Evolutionary conservation across 305 asterid species (phyloP).

Genomic region (Lippia alba): DNA sequence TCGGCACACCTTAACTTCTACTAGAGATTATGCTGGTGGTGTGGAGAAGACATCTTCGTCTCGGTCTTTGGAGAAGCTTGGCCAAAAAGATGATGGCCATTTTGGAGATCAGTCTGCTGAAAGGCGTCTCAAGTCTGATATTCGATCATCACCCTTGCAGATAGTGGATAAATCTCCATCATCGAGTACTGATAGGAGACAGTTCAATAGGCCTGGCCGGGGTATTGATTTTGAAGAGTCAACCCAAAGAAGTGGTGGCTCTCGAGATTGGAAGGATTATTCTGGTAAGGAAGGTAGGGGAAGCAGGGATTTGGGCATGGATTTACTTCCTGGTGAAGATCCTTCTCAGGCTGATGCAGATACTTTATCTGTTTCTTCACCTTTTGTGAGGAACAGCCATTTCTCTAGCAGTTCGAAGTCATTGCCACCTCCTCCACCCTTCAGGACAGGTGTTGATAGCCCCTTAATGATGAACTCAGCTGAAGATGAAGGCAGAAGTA

Average conservation of each 20-base stretch:
- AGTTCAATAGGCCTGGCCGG: conserved; percentile 62
- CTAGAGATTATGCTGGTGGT: conserved; percentile 59
- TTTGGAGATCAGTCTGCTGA: conserved; percentile 69
- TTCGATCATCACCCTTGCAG: conserved; percentile 64
- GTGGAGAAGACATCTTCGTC: conserved; percentile 62
- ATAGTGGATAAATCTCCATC: conserved; percentile 78
- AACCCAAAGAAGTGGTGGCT: conserved; percentile 70
- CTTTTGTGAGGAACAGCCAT: conserved; percentile 68
- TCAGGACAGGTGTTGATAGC: conserved; percentile 71
- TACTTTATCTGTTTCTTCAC: conserved; percentile 71
- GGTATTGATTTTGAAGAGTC: conserved; percentile 69
- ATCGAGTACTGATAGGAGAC: conserved; percentile 68
- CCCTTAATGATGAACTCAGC: conserved; percentile 58
- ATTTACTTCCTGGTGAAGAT: conserved; percentile 70
- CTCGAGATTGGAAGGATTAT: conserved; percentile 70
- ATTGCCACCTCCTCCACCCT: conserved; percentile 67
- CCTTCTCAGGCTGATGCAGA: conserved; percentile 66
- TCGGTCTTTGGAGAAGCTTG: conserved; percentile 65
- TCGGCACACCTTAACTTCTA: conserved; percentile 52
- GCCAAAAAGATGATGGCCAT: conserved; percentile 66
- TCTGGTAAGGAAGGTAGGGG: conserved; percentile 71
- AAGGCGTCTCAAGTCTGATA: conserved; percentile 71
- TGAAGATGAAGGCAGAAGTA: conserved; percentile 79
- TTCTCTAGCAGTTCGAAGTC: conserved; percentile 66
- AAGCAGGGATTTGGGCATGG: conserved; percentile 54